A percentile compares a stretch with the other conserved stretches of the same genome.
Conservation (phyloP, 441 rosid genomes). For the Corymbia calophylla region DNA sequence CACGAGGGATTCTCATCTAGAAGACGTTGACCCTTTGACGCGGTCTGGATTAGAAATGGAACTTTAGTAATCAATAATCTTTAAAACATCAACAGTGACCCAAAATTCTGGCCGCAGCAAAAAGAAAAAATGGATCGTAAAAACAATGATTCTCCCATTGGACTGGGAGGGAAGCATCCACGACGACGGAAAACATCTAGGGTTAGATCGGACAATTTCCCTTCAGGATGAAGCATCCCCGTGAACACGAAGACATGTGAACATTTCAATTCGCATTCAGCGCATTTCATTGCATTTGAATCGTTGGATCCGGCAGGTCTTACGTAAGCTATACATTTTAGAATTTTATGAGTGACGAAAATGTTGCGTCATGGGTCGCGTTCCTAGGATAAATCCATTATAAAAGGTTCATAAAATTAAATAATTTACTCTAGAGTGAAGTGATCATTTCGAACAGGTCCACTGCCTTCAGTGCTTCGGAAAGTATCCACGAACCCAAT, state of each 20-base stretch:
- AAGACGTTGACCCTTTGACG: background rate
- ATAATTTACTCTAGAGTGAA: background rate
- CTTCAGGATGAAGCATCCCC: background rate
- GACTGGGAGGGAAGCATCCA: background rate
- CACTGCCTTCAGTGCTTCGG: background rate
- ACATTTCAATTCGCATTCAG: background rate
- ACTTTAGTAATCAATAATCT: background rate
- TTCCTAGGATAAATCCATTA: background rate
- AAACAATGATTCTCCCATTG: background rate
- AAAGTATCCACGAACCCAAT: background rate
- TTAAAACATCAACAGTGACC: background rate
- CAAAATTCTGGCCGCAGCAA: background rate
- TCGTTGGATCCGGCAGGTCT: background rate
- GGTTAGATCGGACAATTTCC: background rate
- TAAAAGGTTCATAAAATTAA: background rate
- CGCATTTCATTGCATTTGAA: background rate
- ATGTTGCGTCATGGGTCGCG: background rate
- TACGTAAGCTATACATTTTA: background rate
- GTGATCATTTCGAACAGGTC: background rate
- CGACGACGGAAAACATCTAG: background rate
- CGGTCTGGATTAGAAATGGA: background rate
- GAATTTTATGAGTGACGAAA: background rate
- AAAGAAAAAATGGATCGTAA: background rate
- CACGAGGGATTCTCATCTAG: background rate
- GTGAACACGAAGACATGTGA: background rate